These are phyloP conservation scores for Rhodosporidiobolus odoratus DNA, from an alignment of 768 basidiomycete species.

Conservation along the genomic window DNA sequence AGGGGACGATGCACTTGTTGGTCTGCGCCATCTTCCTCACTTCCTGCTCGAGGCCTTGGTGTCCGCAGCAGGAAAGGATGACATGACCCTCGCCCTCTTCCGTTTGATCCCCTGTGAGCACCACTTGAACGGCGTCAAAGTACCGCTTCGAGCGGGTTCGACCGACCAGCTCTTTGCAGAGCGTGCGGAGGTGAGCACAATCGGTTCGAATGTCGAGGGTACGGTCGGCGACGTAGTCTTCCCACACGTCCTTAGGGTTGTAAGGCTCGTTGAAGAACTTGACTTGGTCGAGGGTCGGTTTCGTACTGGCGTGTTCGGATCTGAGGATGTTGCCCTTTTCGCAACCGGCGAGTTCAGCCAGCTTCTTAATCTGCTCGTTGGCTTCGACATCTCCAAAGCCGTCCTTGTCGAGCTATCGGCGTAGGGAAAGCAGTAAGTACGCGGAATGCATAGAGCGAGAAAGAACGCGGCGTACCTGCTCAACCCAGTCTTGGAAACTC, in stretches of 20 bases:
- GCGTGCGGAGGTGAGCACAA: constrained; percentile 73
- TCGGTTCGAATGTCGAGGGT: constrained; percentile 76
- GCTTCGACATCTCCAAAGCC: constrained; percentile 42
- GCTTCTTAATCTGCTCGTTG: constrained; percentile 34
- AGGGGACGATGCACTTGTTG: constrained; percentile 65
- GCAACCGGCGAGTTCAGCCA: constrained; percentile 40
- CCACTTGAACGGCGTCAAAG: constrained; percentile 82
- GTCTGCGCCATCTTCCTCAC: constrained; percentile 66
- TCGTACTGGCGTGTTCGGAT: not conserved
- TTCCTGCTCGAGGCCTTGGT: constrained; percentile 73
- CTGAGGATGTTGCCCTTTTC: constrained; percentile 24
- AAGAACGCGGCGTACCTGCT: not conserved
- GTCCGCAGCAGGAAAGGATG: constrained; percentile 86
- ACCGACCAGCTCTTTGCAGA: constrained; percentile 82
- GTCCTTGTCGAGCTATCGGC: constrained; percentile 27
- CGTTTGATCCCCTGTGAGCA: constrained; percentile 54
- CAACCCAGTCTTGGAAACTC: constrained; percentile 11
- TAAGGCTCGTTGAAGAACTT: constrained; percentile 48
- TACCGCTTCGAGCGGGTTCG: constrained; percentile 85
- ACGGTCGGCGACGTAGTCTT: constrained; percentile 36
- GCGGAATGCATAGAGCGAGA: not conserved
- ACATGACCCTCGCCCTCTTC: constrained; percentile 50
- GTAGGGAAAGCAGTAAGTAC: not conserved
- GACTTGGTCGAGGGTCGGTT: constrained; percentile 43
- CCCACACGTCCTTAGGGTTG: constrained; percentile 57